phyloP scores from a whole-genome alignment of 2,329 filamentous ascomycete species.

The Aschersonia sp. region DNA sequence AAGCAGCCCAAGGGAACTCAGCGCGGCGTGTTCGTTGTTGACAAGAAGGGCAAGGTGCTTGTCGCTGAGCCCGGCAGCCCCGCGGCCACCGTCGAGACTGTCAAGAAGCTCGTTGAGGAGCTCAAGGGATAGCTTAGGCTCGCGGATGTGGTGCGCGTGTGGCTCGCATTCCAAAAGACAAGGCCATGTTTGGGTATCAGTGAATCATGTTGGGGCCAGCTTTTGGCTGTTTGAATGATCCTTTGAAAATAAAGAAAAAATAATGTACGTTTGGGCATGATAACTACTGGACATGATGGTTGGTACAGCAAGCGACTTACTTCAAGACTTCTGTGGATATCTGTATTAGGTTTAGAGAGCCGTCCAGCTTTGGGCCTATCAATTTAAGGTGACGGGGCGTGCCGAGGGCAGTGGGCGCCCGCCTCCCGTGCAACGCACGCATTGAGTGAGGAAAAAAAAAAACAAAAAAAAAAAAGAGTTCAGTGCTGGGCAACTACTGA shows the following conservation, averaged over 20 bases:
- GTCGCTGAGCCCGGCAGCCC: constrained; percentile 63
- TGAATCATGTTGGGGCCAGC: too few species aligned
- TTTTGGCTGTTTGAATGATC: too few species aligned
- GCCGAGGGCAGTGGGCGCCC: not conserved
- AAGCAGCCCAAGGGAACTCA: constrained; percentile 69
- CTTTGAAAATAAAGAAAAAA: too few species aligned
- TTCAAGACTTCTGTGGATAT: not conserved
- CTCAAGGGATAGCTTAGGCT: constrained; percentile 10
- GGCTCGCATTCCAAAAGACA: too few species aligned
- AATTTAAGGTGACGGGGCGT: not conserved
- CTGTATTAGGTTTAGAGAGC: not conserved
- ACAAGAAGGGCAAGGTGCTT: constrained; percentile 69
- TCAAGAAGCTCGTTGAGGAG: constrained; percentile 53
- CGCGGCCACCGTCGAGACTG: constrained; percentile 60
- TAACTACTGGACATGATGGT: not conserved
- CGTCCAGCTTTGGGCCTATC: not conserved
- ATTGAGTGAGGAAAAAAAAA: not conserved
- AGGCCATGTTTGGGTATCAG: too few species aligned
- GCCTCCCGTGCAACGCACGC: not conserved
- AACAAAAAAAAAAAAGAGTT: too few species aligned
- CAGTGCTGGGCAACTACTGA: too few species aligned
- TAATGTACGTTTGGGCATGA: not conserved
- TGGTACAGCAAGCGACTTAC: constrained; percentile 2
- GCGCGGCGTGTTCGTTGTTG: constrained; percentile 76
- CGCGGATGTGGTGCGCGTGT: too few species aligned